A percentile compares a stretch with the other conserved stretches of the same genome.
Evolutionary conservation across 441 rosid species (phyloP).

Genomic region (Daphne laureola): DNA sequence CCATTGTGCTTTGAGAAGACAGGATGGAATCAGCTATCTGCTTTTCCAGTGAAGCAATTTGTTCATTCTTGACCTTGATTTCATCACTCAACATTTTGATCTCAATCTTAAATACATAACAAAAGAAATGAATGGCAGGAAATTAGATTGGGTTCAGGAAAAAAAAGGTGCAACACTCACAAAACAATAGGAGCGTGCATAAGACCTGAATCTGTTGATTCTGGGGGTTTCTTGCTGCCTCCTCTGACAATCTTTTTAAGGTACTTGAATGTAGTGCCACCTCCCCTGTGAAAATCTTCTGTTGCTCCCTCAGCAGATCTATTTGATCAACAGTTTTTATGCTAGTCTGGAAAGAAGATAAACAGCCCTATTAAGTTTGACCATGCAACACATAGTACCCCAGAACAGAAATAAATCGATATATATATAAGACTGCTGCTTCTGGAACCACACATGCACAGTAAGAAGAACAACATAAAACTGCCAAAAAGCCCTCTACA

Average conservation of each 20-base stretch:
- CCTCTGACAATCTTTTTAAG: constrained; percentile 68
- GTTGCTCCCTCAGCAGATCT: constrained; percentile 87
- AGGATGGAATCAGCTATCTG: constrained; percentile 61
- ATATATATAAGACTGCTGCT: no score
- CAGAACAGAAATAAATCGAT: no score
- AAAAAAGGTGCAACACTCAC: constrained; percentile 2
- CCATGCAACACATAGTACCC: neutral
- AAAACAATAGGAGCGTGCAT: constrained; percentile 10
- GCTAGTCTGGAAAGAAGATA: constrained; percentile 44
- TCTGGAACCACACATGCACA: no score
- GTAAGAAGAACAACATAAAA: no score
- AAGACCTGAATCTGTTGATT: constrained; percentile 63
- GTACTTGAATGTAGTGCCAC: constrained; percentile 72
- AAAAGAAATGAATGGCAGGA: constrained; percentile 9
- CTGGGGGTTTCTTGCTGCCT: constrained; percentile 61
- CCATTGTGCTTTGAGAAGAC: constrained; percentile 51
- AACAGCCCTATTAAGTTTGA: constrained; percentile 4
- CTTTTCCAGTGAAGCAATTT: constrained; percentile 68
- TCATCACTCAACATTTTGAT: constrained; percentile 55
- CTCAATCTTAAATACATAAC: constrained; percentile 50
- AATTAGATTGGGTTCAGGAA: constrained; percentile 12
- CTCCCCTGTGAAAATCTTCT: constrained; percentile 81
- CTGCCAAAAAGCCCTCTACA: no score
- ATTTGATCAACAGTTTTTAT: constrained; percentile 68
- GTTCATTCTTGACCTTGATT: constrained; percentile 65